Percentiles rank a stretch among this genome's conserved stretches.
These are phyloP conservation scores for Viola pubescens DNA, from an alignment of 441 rosid genomes.

Conservation along the genomic window DNA sequence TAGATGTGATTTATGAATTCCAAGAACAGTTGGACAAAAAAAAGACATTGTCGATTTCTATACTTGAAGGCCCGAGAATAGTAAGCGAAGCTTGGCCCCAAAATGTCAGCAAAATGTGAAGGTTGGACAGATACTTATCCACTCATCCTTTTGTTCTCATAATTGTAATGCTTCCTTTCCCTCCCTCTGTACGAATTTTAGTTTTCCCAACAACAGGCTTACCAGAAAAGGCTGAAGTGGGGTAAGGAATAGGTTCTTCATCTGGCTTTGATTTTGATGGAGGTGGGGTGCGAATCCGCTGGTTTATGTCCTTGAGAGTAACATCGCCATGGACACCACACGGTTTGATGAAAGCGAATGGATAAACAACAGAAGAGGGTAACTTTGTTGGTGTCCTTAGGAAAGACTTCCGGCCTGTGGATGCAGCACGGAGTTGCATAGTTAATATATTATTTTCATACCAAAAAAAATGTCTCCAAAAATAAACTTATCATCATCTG, in stretches of 20 bases:
- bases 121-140: constrained; percentile 7
- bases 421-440: not conserved
- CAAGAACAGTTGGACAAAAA: constrained; percentile 13
- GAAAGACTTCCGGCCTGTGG: constrained; percentile 63
- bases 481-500: not conserved
- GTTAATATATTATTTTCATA: not conserved
- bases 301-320: constrained; percentile 90
- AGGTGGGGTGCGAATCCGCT: constrained; percentile 60
- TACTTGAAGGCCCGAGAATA: constrained; percentile 19
- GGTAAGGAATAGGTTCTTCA: constrained; percentile 53
- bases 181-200: constrained; percentile 91
- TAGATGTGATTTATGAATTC: constrained; percentile 26
- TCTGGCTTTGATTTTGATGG: constrained; percentile 42
- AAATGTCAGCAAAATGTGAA: constrained; percentile 19
- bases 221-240: constrained; percentile 96
- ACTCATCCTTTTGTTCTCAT: constrained; percentile 85
- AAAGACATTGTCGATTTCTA: constrained; percentile 16
- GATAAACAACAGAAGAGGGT: constrained; percentile 74
- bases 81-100: constrained; percentile 15
- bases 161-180: constrained; percentile 94
- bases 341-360: constrained; percentile 91
- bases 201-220: constrained; percentile 95
- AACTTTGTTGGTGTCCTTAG: constrained; percentile 49
- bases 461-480: not conserved
- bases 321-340: constrained; percentile 81